A percentile compares a stretch with the other conserved stretches of the same genome.
Evolutionary conservation across 2,329 filamentous ascomycete genomes (phyloP).

Genomic region (Elsinoe fawcettii): DNA sequence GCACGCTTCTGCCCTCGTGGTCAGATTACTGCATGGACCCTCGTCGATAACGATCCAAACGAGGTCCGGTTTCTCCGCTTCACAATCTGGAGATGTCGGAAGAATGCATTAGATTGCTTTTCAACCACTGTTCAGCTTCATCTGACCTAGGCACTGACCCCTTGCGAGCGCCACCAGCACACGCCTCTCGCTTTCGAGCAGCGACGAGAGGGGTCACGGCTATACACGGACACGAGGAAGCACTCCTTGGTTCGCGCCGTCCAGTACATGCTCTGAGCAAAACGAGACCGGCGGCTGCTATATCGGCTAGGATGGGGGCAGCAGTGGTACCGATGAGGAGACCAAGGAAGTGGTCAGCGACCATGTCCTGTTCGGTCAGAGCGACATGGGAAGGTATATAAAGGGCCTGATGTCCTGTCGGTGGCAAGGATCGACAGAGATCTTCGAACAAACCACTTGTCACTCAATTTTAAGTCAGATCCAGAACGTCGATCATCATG

Average conservation of each 20-base stretch:
- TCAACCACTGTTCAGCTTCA: background rate
- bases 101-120: background rate
- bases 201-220: background rate
- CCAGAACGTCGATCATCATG: constrained; percentile 25
- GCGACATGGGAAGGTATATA: constrained; percentile 11
- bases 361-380: background rate
- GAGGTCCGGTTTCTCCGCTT: background rate
- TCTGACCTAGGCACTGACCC: background rate
- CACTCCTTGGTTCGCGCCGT: background rate
- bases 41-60: too few species aligned
- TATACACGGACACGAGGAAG: background rate
- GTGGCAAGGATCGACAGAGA: constrained; percentile 8
- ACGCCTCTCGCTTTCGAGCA: background rate
- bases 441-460: constrained; percentile 4
- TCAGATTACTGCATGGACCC: background rate
- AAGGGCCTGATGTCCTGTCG: background rate
- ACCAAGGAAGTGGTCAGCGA: background rate
- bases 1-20: background rate
- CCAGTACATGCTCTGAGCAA: background rate
- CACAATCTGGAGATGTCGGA: background rate
- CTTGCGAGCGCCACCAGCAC: background rate
- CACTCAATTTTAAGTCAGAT: background rate
- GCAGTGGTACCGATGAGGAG: background rate
- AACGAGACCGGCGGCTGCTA: background rate
- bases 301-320: background rate